Evolutionary conservation across 768 basidiomycete genomes (phyloP).

Genomic region (Boletus barrowsii): DNA sequence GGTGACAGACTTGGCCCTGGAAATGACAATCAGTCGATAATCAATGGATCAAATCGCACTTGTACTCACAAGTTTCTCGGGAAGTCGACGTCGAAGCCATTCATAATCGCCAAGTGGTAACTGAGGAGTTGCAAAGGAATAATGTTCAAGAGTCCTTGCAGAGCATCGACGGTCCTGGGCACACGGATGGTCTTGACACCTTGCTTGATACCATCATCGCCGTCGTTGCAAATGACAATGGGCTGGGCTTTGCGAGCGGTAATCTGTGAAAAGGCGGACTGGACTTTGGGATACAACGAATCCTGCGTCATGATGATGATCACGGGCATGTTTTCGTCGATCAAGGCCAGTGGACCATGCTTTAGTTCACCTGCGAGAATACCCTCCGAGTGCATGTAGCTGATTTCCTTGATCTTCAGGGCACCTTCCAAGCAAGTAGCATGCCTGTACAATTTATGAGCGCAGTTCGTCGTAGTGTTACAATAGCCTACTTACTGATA

Average conservation of each 20-base stretch:
- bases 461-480: not conserved
- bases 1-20: slow-evolving; percentile 75
- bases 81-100: slow-evolving; percentile 98
- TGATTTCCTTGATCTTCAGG: slow-evolving; percentile 99
- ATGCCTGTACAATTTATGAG: slow-evolving; percentile 44
- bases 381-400: slow-evolving; percentile 63
- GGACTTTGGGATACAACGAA: slow-evolving; percentile 97
- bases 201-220: slow-evolving; percentile 73
- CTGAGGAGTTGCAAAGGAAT: slow-evolving; percentile 93
- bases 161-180: slow-evolving; percentile 88
- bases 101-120: slow-evolving; percentile 93
- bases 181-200: slow-evolving; percentile 88
- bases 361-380: slow-evolving; percentile 98
- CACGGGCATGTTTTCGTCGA: slow-evolving; percentile 98
- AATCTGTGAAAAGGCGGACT: slow-evolving; percentile 94
- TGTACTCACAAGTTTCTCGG: slow-evolving; percentile 84
- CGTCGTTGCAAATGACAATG: slow-evolving; percentile 94
- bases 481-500: slow-evolving; percentile 69
- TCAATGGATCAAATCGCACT: not conserved
- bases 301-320: slow-evolving; percentile 99
- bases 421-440: slow-evolving; percentile 98
- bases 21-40: slow-evolving; percentile 9
- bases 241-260: slow-evolving; percentile 95
- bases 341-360: slow-evolving; percentile 95
- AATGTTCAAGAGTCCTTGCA: slow-evolving; percentile 96